Conservation (phyloP, 2,329 filamentous ascomycete genomes). For the Xylaria sp. region DNA sequence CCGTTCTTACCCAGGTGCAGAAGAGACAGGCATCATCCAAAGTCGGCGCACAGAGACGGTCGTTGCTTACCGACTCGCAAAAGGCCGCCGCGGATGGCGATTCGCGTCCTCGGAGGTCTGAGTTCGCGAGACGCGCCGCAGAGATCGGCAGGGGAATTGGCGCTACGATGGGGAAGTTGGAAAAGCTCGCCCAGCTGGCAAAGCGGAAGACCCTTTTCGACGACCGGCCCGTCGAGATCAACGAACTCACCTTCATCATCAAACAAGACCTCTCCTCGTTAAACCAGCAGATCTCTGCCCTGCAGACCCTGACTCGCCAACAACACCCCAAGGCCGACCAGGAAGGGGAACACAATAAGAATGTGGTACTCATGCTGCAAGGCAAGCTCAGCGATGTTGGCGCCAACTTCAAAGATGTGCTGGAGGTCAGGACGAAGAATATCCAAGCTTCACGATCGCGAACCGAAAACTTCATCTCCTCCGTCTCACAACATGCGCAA, state of each 20-base stretch:
- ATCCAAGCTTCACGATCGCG: slow-evolving; percentile 92
- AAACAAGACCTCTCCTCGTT: slow-evolving; percentile 90
- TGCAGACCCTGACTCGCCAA: slow-evolving; percentile 81
- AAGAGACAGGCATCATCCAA: slow-evolving; percentile 81
- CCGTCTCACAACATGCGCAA: slow-evolving; percentile 81
- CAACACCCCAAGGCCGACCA: slow-evolving; percentile 80
- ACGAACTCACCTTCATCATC: slow-evolving; percentile 96
- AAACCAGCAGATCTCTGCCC: slow-evolving; percentile 85
- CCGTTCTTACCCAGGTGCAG: slow-evolving; percentile 87
- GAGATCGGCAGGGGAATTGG: slow-evolving; percentile 93
- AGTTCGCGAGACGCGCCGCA: slow-evolving; percentile 91
- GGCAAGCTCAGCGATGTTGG: slow-evolving; percentile 92
- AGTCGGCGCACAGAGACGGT: slow-evolving; percentile 80
- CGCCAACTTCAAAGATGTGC: slow-evolving; percentile 95
- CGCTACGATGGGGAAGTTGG: slow-evolving; percentile 92
- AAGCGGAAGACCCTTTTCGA: slow-evolving; percentile 97
- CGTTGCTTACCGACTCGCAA: slow-evolving; percentile 79
- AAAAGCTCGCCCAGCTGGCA: slow-evolving; percentile 93
- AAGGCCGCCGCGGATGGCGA: slow-evolving; percentile 70
- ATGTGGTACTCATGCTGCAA: slow-evolving; percentile 91
- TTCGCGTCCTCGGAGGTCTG: slow-evolving; percentile 73
- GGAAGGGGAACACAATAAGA: slow-evolving; percentile 97
- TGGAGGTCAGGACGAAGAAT: slow-evolving; percentile 96
- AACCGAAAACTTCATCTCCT: slow-evolving; percentile 96
- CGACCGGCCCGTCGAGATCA: slow-evolving; percentile 95